These are phyloP conservation scores for Mucor irregularis DNA, from an alignment of 371 early-diverging fungal genomes.

Conservation along the genomic window DNA sequence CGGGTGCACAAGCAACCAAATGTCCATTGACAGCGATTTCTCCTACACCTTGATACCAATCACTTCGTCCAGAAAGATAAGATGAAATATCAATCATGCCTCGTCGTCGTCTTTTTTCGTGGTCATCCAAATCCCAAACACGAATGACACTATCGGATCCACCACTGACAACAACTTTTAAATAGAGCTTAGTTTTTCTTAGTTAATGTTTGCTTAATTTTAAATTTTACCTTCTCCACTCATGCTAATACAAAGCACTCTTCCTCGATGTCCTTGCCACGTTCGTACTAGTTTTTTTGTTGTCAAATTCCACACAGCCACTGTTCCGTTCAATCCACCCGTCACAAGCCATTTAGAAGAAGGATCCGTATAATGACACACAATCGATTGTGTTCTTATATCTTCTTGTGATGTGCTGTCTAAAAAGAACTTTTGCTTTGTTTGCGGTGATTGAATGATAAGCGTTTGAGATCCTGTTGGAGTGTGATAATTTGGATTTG, in stretches of 20 bases:
- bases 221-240: conserved; percentile 50
- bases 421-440: conserved; percentile 20
- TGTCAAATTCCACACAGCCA: conserved; percentile 51
- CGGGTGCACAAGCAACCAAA: conserved; percentile 57
- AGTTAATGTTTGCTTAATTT: background rate
- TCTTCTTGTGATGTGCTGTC: background rate
- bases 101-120: conserved; percentile 15
- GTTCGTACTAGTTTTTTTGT: conserved; percentile 29
- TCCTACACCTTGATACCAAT: conserved; percentile 60
- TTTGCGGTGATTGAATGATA: conserved; percentile 34
- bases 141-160: conserved; percentile 56
- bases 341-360: conserved; percentile 49
- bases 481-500: conserved; percentile 55
- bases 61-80: conserved; percentile 41
- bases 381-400: conserved; percentile 34
- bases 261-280: conserved; percentile 57
- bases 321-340: conserved; percentile 57
- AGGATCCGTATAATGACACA: conserved; percentile 51
- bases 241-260: conserved; percentile 60
- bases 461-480: conserved; percentile 20
- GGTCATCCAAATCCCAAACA: conserved; percentile 54
- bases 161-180: conserved; percentile 56
- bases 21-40: conserved; percentile 54
- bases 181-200: background rate
- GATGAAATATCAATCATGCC: conserved; percentile 49